phyloP scores from a whole-genome alignment of 495 filamentous ascomycete genomes.

The Aspergillus wentii region DNA sequence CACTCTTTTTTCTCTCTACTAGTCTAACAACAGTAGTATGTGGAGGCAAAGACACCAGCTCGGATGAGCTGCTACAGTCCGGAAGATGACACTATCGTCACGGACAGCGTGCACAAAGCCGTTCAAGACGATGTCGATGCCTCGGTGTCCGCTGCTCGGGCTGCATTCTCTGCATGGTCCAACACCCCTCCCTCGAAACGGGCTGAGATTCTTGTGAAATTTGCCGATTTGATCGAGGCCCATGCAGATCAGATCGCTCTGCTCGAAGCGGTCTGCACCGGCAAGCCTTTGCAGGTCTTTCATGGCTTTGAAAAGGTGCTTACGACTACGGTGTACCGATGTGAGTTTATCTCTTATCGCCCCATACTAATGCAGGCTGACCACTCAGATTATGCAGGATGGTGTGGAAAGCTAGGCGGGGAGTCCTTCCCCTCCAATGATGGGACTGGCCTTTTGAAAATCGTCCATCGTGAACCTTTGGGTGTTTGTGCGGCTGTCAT shows the following conservation, averaged over 20 bases:
- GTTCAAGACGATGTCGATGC: conserved; percentile 2
- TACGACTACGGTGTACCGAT: conserved; percentile 1
- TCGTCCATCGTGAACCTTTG: conserved; percentile 5
- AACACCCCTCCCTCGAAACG: conserved; percentile 21
- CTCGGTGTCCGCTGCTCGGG: conserved; percentile 42
- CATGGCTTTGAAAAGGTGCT: background rate
- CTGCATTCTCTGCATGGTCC: conserved; percentile 47
- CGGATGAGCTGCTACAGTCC: background rate
- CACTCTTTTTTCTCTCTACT: background rate
- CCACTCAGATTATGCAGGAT: conserved; percentile 7
- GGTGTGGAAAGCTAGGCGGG: conserved; percentile 4
- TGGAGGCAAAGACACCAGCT: background rate
- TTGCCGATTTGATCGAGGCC: conserved; percentile 5
- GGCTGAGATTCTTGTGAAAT: conserved; percentile 34
- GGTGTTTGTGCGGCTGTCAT: conserved; percentile 18
- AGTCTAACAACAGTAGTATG: background rate
- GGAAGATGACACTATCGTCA: background rate
- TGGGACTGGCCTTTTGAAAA: conserved; percentile 2
- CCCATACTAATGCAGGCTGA: background rate
- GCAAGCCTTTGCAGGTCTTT: background rate
- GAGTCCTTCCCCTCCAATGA: conserved; percentile 3
- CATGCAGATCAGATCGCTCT: background rate
- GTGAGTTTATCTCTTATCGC: background rate
- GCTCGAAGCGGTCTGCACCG: conserved; percentile 3
- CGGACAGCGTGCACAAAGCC: conserved; percentile 1